These are phyloP conservation scores for Rhododendron molle DNA, from an alignment of 148 eudicot genomes.

Conservation along the genomic window DNA sequence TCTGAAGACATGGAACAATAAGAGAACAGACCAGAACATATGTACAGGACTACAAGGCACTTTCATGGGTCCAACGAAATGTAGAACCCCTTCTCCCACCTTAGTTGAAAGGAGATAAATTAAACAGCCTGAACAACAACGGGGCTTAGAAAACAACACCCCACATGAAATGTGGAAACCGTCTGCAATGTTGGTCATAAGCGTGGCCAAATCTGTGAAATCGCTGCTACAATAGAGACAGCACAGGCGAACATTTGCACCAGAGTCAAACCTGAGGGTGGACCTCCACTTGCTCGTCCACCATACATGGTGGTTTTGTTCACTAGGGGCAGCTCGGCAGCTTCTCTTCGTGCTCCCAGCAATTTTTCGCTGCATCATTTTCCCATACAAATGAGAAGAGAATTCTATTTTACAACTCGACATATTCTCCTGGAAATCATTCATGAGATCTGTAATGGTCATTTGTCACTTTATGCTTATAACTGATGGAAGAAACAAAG, in stretches of 20 bases:
- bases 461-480: background rate
- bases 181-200: conserved; percentile 10
- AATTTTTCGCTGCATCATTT: conserved; percentile 55
- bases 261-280: conserved; percentile 33
- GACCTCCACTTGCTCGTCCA: conserved; percentile 26
- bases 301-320: conserved; percentile 85
- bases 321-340: conserved; percentile 85
- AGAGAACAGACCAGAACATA: background rate
- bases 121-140: background rate
- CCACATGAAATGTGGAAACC: conserved; percentile 24
- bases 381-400: background rate
- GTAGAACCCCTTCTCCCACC: background rate
- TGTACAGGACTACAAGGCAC: background rate
- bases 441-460: background rate
- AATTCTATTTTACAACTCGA: background rate
- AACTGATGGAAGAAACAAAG: background rate
- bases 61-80: background rate
- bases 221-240: conserved; percentile 17
- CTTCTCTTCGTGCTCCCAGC: conserved; percentile 53
- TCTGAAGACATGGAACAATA: background rate
- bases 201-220: conserved; percentile 11
- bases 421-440: background rate
- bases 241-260: conserved; percentile 17
- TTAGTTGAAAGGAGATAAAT: background rate
- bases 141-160: conserved; percentile 8